Conservation (phyloP, 2,329 filamentous ascomycete species). For the Stagonosporopsis chrysanthemi region DNA sequence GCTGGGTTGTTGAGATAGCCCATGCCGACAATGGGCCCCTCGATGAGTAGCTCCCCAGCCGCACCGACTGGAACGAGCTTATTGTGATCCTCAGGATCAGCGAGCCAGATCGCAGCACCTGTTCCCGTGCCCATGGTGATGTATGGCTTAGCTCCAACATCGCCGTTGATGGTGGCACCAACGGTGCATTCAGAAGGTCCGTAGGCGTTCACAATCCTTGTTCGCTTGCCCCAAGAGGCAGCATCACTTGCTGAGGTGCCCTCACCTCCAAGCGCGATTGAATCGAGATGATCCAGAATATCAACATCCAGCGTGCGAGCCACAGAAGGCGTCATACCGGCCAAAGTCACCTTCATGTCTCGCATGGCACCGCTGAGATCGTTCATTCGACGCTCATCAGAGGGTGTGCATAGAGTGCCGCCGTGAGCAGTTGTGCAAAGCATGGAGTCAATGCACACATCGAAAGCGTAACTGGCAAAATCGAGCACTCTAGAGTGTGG, state of each 20-base stretch:
- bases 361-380: slow-evolving; percentile 54
- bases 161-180: slow-evolving; percentile 42
- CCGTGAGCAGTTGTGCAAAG: slow-evolving; percentile 45
- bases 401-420: slow-evolving; percentile 47
- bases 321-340: slow-evolving; percentile 49
- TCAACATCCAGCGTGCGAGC: slow-evolving; percentile 48
- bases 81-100: slow-evolving; percentile 51
- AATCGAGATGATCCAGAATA: slow-evolving; percentile 52
- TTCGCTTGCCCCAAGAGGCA: slow-evolving; percentile 54
- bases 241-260: slow-evolving; percentile 45
- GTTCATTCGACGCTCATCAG: slow-evolving; percentile 58
- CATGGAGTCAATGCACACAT: slow-evolving; percentile 49
- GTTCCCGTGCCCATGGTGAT: slow-evolving; percentile 50
- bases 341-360: slow-evolving; percentile 45
- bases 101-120: slow-evolving; percentile 50
- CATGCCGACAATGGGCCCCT: slow-evolving; percentile 60
- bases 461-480: slow-evolving; percentile 50
- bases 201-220: slow-evolving; percentile 47
- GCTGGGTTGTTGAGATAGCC: slow-evolving; percentile 48
- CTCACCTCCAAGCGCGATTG: slow-evolving; percentile 53
- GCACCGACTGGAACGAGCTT: slow-evolving; percentile 50
- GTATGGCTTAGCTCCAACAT: slow-evolving; percentile 40
- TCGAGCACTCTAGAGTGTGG: slow-evolving; percentile 45
- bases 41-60: slow-evolving; percentile 64
- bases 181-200: slow-evolving; percentile 50